Evolutionary conservation across 1,284 basidiomycete species (phyloP), one percentile per base, ranked within the genome.

Genomic region (Heterobasidion occidentale): DNA sequence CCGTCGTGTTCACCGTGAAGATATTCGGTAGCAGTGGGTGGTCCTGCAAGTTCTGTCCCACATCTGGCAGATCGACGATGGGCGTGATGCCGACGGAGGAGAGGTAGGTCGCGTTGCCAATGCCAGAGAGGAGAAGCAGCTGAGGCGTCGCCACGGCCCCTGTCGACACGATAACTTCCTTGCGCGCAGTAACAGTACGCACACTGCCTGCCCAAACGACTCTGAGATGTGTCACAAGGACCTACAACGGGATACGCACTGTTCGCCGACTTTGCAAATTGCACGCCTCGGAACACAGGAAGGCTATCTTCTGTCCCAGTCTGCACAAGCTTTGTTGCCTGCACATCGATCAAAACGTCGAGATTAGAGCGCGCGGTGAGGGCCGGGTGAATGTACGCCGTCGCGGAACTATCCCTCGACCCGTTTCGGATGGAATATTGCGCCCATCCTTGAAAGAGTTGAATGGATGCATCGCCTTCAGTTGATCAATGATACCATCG

Each of bases 71-170:
- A 50, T 70, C 64, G 11, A 69, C 63, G 34, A 71, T 60, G 2
- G 67, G 53, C 1, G 60, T 59, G 52, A 74, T 71, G 19, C 69
- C 68, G 46, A 67, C 62, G 17, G 61, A 59, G 44, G 60, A 44
- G 14, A 77, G 65, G 2, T 70, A 57, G 2, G 52, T 42, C 52
- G 61, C 57, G 58, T 68, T 64, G 11, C 75, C 76, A 58, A 77
- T 74, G 53, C 76, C 76, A 7, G 73, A 75, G 20, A 77, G 68
- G 64, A 76, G 70, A 36, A 78, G 68, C 14, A 78, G 59, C 52
- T 71, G 71, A n/a, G 76, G 76, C 9, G 74, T 69, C 46, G 71
- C 62, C 53, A 74, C 65, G 4, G 74, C 60, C 8, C 74, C 76
- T 9, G 73, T 70, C 56, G 68, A 67, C 1, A 76, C 59, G 33